Evolutionary conservation across 2,329 filamentous ascomycete genomes (phyloP).

Genomic region (Nemania sp.): DNA sequence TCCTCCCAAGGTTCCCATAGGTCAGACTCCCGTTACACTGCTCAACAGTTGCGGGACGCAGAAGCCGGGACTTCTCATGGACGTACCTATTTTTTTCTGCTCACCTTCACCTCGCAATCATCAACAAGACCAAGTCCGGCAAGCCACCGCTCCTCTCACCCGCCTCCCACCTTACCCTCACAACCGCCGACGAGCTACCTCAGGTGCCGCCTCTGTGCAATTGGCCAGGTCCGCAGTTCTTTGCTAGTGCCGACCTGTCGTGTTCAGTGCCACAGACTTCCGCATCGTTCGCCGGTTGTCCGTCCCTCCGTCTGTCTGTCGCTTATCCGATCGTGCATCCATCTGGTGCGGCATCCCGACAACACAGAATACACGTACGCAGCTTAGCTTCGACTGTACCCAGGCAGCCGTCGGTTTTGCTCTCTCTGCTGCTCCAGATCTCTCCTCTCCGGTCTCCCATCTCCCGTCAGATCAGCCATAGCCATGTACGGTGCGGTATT

Average conservation of each 20-base stretch:
- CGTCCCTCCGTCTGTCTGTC: constrained; percentile 28
- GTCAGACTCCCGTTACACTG: constrained; percentile 9
- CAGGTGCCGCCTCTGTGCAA: constrained; percentile 28
- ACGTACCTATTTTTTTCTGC: constrained; percentile 32
- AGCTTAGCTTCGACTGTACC: constrained; percentile 10
- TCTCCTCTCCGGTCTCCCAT: neutral
- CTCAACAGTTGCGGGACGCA: constrained; percentile 27
- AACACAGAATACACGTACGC: no score
- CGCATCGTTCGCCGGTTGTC: no score
- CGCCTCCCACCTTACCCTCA: neutral
- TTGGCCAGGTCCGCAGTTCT: constrained; percentile 29
- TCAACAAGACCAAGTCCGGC: constrained; percentile 29
- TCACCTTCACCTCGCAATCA: constrained; percentile 35
- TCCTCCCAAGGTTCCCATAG: no score
- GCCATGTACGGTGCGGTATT: constrained; percentile 67
- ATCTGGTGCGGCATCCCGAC: no score
- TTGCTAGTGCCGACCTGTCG: constrained; percentile 26
- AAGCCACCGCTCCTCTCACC: constrained; percentile 12
- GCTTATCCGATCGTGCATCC: constrained; percentile 9
- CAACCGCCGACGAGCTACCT: constrained; percentile 19
- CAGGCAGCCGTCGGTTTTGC: constrained; percentile 20
- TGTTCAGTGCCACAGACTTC: constrained; percentile 28
- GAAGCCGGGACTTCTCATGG: constrained; percentile 18
- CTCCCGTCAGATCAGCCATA: constrained; percentile 29
- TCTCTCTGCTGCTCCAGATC: neutral